Conservation (phyloP, 441 rosid genomes). For the Sinapis alba region DNA sequence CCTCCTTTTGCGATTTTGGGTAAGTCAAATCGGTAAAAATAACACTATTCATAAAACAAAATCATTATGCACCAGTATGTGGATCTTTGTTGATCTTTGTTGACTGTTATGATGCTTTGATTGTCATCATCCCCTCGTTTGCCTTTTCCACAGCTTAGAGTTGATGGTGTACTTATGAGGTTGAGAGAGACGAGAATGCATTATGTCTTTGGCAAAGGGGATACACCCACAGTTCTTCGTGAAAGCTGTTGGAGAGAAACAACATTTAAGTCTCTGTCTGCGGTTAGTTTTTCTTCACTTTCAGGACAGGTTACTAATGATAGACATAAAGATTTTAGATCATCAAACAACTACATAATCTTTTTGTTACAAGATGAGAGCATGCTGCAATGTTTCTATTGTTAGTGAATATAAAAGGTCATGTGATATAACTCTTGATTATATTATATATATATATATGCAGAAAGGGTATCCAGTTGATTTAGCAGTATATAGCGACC, state of each 20-base stretch:
- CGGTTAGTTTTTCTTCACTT: slow-evolving; percentile 50
- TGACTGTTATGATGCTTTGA: not conserved
- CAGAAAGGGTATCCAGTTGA: slow-evolving; percentile 90
- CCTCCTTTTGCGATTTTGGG: slow-evolving; percentile 97
- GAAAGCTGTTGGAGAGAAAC: slow-evolving; percentile 96
- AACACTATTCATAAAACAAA: not conserved
- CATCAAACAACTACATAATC: slow-evolving; percentile 6
- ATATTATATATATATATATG: slow-evolving; percentile 39
- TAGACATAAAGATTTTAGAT: slow-evolving; percentile 4
- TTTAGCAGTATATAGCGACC: slow-evolving; percentile 79
- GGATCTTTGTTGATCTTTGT: slow-evolving; percentile 2
- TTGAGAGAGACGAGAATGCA: slow-evolving; percentile 93
- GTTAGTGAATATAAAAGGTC: not conserved
- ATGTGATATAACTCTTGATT: not conserved
- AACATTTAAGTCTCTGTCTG: slow-evolving; percentile 67
- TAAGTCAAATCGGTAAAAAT: slow-evolving; percentile 46
- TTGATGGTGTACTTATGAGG: slow-evolving; percentile 96
- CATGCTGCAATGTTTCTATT: not conserved
- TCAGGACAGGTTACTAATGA: not conserved
- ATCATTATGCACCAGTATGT: not conserved
- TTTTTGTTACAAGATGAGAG: not conserved
- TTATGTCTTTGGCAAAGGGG: slow-evolving; percentile 56
- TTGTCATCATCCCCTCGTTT: slow-evolving; percentile 24
- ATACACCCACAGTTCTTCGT: slow-evolving; percentile 65
- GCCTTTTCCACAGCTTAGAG: slow-evolving; percentile 72